Evolutionary conservation across 805 yeast genomes (phyloP).

Genomic region (Cyberlindnera bimundalis): DNA sequence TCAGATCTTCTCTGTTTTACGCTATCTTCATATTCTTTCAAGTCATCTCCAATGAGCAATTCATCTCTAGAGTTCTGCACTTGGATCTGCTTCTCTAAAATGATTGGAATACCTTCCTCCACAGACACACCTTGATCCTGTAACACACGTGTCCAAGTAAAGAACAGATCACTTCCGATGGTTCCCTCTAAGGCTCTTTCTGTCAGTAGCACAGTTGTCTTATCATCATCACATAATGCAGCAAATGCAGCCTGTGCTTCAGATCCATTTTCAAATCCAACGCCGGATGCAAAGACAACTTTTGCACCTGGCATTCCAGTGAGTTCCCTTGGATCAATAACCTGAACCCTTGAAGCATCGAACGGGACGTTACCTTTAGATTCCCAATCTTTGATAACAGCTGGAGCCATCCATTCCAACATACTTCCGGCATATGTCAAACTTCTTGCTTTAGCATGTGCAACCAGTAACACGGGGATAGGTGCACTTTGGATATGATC

Average conservation of each 20-base stretch:
- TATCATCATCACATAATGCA: conserved; percentile 58
- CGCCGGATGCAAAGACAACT: conserved; percentile 75
- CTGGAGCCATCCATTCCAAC: conserved; percentile 93
- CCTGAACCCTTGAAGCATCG: conserved; percentile 61
- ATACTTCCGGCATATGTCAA: conserved; percentile 81
- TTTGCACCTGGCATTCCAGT: conserved; percentile 61
- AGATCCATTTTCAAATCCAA: conserved; percentile 61
- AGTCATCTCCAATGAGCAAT: conserved; percentile 46
- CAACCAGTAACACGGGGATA: conserved; percentile 71
- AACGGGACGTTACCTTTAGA: conserved; percentile 70
- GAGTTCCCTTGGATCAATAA: conserved; percentile 55
- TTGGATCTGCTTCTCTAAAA: conserved; percentile 42
- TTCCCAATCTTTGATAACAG: conserved; percentile 86
- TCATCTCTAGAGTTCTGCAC: conserved; percentile 45
- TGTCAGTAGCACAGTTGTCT: conserved; percentile 70
- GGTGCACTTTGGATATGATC: conserved; percentile 46
- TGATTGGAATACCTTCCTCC: conserved; percentile 63
- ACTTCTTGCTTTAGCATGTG: conserved; percentile 75
- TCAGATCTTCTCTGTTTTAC: conserved; percentile 44
- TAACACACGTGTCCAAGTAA: conserved; percentile 43
- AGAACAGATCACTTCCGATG: conserved; percentile 46
- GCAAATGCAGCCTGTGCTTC: conserved; percentile 49
- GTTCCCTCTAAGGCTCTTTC: conserved; percentile 53
- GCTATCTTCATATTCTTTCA: conserved; percentile 43
- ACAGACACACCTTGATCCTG: conserved; percentile 37